Evolutionary conservation across 345 rosid genomes (phyloP).

Genomic region (Zanthoxylum bungeanum): DNA sequence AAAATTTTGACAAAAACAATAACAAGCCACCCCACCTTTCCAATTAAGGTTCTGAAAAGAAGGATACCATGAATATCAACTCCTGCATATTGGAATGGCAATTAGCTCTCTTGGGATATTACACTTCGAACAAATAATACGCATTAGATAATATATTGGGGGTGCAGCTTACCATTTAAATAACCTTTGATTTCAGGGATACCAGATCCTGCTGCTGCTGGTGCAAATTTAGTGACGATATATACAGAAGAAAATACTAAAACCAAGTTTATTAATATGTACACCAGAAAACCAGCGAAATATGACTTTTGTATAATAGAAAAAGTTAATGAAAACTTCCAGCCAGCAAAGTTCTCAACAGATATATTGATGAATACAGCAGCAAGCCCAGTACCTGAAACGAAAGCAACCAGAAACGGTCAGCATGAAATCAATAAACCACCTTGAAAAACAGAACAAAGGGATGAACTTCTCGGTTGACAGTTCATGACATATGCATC

Average conservation of each 20-base stretch:
- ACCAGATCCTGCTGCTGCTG: conserved; percentile 99
- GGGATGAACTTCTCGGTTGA: neutral
- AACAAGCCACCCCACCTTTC: conserved; percentile 58
- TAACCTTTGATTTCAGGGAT: conserved; percentile 98
- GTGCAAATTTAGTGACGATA: conserved; percentile 83
- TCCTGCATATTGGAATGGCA: conserved; percentile 40
- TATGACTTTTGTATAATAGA: conserved; percentile 83
- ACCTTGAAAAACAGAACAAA: neutral
- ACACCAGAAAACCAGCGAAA: conserved; percentile 75
- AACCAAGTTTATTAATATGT: conserved; percentile 69
- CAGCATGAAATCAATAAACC: neutral
- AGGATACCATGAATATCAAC: conserved; percentile 86
- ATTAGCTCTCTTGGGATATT: conserved; percentile 5
- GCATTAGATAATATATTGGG: no score
- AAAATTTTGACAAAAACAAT: neutral
- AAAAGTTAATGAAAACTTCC: conserved; percentile 82
- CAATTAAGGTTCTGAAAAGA: conserved; percentile 91
- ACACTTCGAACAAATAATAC: neutral
- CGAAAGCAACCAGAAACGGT: neutral
- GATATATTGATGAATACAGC: conserved; percentile 91
- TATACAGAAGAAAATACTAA: conserved; percentile 89
- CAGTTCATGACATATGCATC: neutral
- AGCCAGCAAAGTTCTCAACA: conserved; percentile 96
- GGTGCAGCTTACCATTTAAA: conserved; percentile 63
- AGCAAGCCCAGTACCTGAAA: conserved; percentile 88